Evolutionary conservation across 108 stramenopile genomes (phyloP).

Genomic region (Thalassiosira profunda): DNA sequence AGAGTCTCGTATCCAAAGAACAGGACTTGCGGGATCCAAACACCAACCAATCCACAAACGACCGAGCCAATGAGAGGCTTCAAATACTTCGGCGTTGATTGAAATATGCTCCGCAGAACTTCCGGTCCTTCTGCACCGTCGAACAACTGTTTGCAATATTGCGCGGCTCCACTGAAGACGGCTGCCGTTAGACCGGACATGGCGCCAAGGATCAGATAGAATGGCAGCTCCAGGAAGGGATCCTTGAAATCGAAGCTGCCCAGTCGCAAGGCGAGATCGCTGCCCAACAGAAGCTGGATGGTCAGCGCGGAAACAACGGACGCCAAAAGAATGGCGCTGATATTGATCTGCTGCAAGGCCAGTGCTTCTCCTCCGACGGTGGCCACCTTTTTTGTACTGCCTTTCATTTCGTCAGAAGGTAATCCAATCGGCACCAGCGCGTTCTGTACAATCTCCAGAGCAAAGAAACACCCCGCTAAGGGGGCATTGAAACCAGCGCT

Average conservation of each 20-base stretch:
- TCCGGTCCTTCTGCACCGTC: slow-evolving; percentile 65
- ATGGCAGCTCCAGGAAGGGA: slow-evolving; percentile 86
- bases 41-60: slow-evolving; percentile 78
- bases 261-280: slow-evolving; percentile 72
- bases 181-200: slow-evolving; percentile 75
- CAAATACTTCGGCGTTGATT: slow-evolving; percentile 44
- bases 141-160: slow-evolving; percentile 57
- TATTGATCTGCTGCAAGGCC: slow-evolving; percentile 54
- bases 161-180: slow-evolving; percentile 66
- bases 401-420: slow-evolving; percentile 3
- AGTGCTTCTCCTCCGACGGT: slow-evolving; percentile 48
- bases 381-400: slow-evolving; percentile 8
- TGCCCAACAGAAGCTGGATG: slow-evolving; percentile 73
- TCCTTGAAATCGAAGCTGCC: slow-evolving; percentile 61
- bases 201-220: slow-evolving; percentile 85
- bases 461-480: slow-evolving; percentile 94
- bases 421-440: slow-evolving; percentile 53
- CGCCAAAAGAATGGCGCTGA: slow-evolving; percentile 76
- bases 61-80: slow-evolving; percentile 83
- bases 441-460: slow-evolving; percentile 85
- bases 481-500: slow-evolving; percentile 96
- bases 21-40: slow-evolving; percentile 84
- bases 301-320: slow-evolving; percentile 83
- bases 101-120: slow-evolving; percentile 44
- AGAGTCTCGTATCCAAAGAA: slow-evolving; percentile 96